Evolutionary conservation across 768 basidiomycete species (phyloP), one percentile per base, ranked within the genome.

Genomic region (Cubamyces sp.): DNA sequence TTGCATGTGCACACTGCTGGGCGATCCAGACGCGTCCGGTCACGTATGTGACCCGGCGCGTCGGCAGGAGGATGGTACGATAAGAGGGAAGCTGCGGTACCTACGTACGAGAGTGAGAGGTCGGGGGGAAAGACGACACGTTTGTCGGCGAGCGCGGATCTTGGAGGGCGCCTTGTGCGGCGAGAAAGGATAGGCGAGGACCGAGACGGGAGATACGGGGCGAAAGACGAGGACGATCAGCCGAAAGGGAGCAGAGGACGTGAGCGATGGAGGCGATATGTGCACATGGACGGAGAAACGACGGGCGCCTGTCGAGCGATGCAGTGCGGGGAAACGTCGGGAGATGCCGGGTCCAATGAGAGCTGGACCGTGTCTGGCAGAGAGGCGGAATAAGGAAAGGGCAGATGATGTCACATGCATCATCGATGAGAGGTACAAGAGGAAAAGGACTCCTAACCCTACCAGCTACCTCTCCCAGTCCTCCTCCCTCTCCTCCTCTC

Each of bases 321-420:
- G 26, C 48, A 23, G 46, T 18, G 52, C 62, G 62, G 62, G 46
- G 57, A 64, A 64, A 64, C 62, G 62, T 64, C 62, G 62, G 62
- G 46, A 28, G 40, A 49, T 49, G 51, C 62, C 56, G 56, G 48
- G 61, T 43, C 47, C 54, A 50, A 42, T 50, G 47, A 23, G 55
- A 26, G 26, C 61, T 45, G 50, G 50, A 50, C 55, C 61, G 49
- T 46, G 43, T 41, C 47, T 41, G 40, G 34, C 21, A 45, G 23
- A n/a, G 54, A 19, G 47, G 41, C 41, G 34, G 42, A 57, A 30
- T 23, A 37, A 28, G 48, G 61, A 15, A 43, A 52, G 47, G 45
- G 19, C n/a, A 23, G 52, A 64, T 64, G 63, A 64, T 64, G 63
- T 64, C 63, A 64, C 63, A 64, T 64, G 63, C 58, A 64, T 64